Evolutionary conservation across 257 asterid genomes (phyloP), one percentile per base, ranked within the genome.

Genomic region (Echites panduratus): DNA sequence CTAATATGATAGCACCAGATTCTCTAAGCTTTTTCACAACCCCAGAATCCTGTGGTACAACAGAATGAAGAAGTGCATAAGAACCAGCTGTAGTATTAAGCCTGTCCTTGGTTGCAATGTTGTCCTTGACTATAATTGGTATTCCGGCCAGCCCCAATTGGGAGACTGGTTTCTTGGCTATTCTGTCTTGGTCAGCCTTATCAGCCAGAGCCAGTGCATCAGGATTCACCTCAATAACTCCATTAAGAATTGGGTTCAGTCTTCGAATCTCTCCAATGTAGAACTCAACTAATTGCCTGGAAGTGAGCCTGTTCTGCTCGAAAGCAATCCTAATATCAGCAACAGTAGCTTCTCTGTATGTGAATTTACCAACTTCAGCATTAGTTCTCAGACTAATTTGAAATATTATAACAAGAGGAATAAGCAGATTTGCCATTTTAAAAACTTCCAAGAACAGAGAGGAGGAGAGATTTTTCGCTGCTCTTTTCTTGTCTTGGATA

Each of bases 1-100:
- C 92, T 27, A 87, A 70, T 57, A 85, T 63, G 44, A 87, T 78
- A 0, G 85, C 87, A 17, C 89, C 89, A 0, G 81, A 78, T 45
- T 66, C 80, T 53, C 84, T 76, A 68, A 87, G 76, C 79, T 77
- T 83, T 73, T 9, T 72, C 74, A 77, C 91, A 66, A 87, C 83
- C 1, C 83, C 85, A 0, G 88, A 86, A 53, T 87, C 89, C 16
- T 69, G 73, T 1, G 87, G 84, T 26, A 85, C 85, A 4, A 81
- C 70, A 0, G 92, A 80, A 69, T 83, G 75, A 8, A 83, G 74
- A 65, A 87, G 73, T 3, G 89, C 84, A 48, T 76, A 79, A 2
- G 87, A 87, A 57, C 92, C 89, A 16, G 88, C 89, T 0, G 87
- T 83, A 0, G 88, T 87, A 43, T 85, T 85, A 16, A 85, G 88